Evolutionary conservation across 2,329 filamentous ascomycete genomes (phyloP), one percentile per base, ranked within the genome.

Genomic region (Aspergillus cejpii): DNA sequence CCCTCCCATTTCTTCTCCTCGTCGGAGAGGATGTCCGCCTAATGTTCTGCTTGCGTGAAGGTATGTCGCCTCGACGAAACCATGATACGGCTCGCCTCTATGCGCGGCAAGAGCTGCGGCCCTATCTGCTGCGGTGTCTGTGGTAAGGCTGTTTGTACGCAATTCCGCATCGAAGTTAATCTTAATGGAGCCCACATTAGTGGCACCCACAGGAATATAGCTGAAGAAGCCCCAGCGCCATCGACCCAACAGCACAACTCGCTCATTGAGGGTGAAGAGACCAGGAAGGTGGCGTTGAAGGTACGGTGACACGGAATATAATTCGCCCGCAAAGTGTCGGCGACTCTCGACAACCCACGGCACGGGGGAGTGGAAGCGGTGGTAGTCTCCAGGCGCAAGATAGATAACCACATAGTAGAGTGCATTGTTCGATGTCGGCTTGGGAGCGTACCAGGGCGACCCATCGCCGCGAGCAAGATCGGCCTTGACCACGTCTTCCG

Each of bases 141-240:
- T 96, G 2, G 85, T 83, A 41, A 98, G 74, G 55, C 83, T 89
- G 70, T 98, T 98, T 41, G 94, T 90, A 52, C 91, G 84, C 49
- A 98, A 75, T 69, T 98, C 92, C 48, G 83, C 77, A 69, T 98
- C 94, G 66, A 98, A 98, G 71, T 98, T 96, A 73, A 98, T 80
- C 63, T 87, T 86, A 70, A 98, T 97, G 48, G 87, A 94, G 44
- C 92, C 92, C 36, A 98, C 92, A 59, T 98, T 98, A 17, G 92
- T 98, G 6, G 92, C 92, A 51, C 92, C 92, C 26, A 98, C 92
- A 11, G 94, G 90, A 0, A 88, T 91, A 70, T 89, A 96, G 54
- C 84, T 86, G 75, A 98, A 98, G 78, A 98, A 97, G 14, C 92
- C 92, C 79, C 88, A 94, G 44, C 90, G 85, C 92, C 92, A 98